phyloP scores from a whole-genome alignment of 805 yeast genomes.

The Candida maris region DNA sequence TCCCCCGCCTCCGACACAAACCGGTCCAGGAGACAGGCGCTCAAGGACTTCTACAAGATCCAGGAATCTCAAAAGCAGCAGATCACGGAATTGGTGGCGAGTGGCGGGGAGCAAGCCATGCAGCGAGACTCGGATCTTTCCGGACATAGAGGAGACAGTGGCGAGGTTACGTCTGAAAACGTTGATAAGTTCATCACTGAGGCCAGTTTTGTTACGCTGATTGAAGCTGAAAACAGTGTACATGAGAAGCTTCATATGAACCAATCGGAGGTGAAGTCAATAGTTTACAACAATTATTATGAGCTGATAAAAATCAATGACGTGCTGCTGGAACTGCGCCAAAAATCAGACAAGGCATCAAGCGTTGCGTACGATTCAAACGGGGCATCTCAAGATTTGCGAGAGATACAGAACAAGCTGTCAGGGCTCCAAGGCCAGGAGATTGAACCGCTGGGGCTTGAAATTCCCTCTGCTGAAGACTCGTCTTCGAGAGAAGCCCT shows the following conservation, averaged over 20 bases:
- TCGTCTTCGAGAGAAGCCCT: constrained; percentile 6
- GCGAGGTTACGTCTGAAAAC: constrained; percentile 27
- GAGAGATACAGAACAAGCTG: constrained; percentile 22
- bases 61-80: constrained; percentile 29
- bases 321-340: constrained; percentile 38
- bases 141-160: constrained; percentile 3
- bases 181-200: constrained; percentile 31
- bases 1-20: too few relatives aligned
- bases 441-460: constrained; percentile 6
- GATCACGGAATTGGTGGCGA: constrained; percentile 8
- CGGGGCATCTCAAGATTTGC: constrained; percentile 22
- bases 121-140: constrained; percentile 1
- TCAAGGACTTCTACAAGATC: constrained; percentile 40
- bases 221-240: constrained; percentile 37
- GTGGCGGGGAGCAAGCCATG: constrained; percentile 1
- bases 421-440: constrained; percentile 16
- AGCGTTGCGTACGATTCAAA: constrained; percentile 11
- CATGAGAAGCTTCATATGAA: constrained; percentile 46
- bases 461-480: constrained; percentile 3
- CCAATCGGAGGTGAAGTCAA: constrained; percentile 62
- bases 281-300: constrained; percentile 71
- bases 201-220: constrained; percentile 30
- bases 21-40: constrained; percentile 35
- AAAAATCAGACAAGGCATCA: constrained; percentile 20
- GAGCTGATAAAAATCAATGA: constrained; percentile 67